Base-by-base conservation (phyloP, 306 rosid species). In the Pyrus betulifolia region DNA sequence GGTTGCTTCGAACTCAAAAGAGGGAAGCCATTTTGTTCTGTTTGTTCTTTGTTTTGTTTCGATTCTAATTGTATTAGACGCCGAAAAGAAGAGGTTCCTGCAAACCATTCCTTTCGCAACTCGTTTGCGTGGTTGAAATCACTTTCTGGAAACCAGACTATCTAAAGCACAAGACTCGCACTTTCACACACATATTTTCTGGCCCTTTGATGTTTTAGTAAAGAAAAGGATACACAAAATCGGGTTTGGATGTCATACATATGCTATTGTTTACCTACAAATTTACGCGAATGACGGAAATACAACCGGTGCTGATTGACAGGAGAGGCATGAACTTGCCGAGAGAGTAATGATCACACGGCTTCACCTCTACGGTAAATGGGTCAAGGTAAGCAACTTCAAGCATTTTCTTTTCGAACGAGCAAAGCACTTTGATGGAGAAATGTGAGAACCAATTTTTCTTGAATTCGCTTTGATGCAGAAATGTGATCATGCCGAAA, bases 331-430 rank as follows among this genome's bases (percentile, higher is more conserved):
- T 40, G 91, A 86, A 38, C 97, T 95, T 76, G 99, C 99, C 4
- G 99, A 95, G 82, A 88, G 99, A 87, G 97, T 95, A 74, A 95
- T 95, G 99, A 79, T 95, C 74, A 95, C 99, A 44, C 73, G 99
- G 76, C 99, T 95, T 71, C 92, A 92, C 80, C 93, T 95, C 38
- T 95, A 92, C 71, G 87, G 96, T 23, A 92, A 92, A 92, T 95
- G 99, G 99, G 75, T 88, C 51, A 90, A 95, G 99, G 99, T 92
- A 84, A 80, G 74, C 22, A 38, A 81, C 25, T 79, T 42, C 2
- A 17, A 35, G 21, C 54, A 49, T 49, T 49, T 46, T 49, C 17
- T 17, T 49, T 49, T 18, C 21, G 18, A 8, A 42, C 69, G 30
- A 70, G 49, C 44, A 33, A 33, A 71, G 61, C 82, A 67, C 68